These are phyloP conservation scores for Phyllosticta ampelicida DNA, from an alignment of 2,329 filamentous ascomycete species.

Conservation along the genomic window DNA sequence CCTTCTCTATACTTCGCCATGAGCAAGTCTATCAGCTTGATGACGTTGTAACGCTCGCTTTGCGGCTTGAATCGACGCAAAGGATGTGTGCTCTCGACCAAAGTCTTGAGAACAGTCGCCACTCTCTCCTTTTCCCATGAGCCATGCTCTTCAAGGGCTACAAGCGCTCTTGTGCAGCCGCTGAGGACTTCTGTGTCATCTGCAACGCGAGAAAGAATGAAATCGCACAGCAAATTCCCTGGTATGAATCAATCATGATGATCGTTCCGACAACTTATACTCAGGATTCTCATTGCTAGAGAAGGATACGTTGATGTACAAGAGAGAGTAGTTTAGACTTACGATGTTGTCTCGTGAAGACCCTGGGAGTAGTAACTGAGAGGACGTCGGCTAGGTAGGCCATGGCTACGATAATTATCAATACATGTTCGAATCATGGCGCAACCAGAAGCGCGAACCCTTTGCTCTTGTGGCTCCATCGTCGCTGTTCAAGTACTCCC, in stretches of 20 bases:
- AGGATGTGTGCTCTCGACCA: slow-evolving; percentile 44
- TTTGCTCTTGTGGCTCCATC: slow-evolving; percentile 50
- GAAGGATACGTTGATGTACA: no score
- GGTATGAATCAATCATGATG: slow-evolving; percentile 16
- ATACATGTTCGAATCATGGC: slow-evolving; percentile 26
- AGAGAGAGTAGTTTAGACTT: slow-evolving; percentile 13
- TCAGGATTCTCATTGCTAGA: neutral
- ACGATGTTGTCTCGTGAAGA: slow-evolving; percentile 50
- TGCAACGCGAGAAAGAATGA: slow-evolving; percentile 54
- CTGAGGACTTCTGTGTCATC: slow-evolving; percentile 44
- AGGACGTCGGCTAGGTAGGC: slow-evolving; percentile 43
- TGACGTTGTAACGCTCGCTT: slow-evolving; percentile 48
- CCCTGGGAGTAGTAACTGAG: slow-evolving; percentile 40
- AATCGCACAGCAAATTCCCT: slow-evolving; percentile 49
- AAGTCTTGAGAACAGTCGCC: slow-evolving; percentile 40
- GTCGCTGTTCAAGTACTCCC: slow-evolving; percentile 57
- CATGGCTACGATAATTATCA: slow-evolving; percentile 26
- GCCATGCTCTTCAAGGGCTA: slow-evolving; percentile 48
- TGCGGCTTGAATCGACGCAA: slow-evolving; percentile 53
- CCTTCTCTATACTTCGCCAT: slow-evolving; percentile 50
- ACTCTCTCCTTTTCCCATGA: slow-evolving; percentile 50
- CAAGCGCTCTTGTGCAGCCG: slow-evolving; percentile 47
- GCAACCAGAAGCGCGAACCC: slow-evolving; percentile 29
- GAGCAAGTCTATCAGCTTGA: slow-evolving; percentile 50
- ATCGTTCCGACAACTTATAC: neutral